These are phyloP conservation scores for Diaporthe vaccinii DNA, from an alignment of 2,329 filamentous ascomycete species.

Conservation along the genomic window DNA sequence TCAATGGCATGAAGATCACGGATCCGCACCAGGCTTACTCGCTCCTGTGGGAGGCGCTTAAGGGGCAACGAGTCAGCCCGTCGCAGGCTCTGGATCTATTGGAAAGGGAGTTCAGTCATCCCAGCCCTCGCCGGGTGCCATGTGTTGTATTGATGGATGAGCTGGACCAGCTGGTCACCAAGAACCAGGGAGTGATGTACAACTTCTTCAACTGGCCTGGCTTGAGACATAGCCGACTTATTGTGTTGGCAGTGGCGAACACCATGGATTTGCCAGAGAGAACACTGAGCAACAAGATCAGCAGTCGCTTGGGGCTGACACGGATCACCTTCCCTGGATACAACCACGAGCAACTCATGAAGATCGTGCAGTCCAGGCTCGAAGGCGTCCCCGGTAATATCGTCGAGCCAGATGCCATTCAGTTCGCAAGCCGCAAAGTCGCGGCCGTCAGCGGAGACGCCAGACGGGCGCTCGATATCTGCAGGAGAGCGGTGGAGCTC, in stretches of 20 bases:
- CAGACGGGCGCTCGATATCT: constrained; percentile 92
- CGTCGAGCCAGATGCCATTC: constrained; percentile 92
- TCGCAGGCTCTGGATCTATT: constrained; percentile 91
- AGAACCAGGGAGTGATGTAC: constrained; percentile 99
- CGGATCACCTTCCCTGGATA: constrained; percentile 98
- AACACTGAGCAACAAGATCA: constrained; percentile 98
- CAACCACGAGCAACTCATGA: constrained; percentile 96
- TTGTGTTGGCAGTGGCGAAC: constrained; percentile 97
- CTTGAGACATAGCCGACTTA: constrained; percentile 88
- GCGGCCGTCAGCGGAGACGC: constrained; percentile 97
- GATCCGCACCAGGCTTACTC: constrained; percentile 98
- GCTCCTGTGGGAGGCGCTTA: constrained; percentile 94
- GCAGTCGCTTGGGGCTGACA: constrained; percentile 87
- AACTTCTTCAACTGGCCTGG: constrained; percentile 99
- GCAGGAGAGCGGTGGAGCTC: constrained; percentile 92
- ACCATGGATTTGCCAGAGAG: constrained; percentile 98
- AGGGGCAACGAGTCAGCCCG: constrained; percentile 91
- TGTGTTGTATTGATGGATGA: constrained; percentile 99
- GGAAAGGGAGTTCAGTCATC: constrained; percentile 92
- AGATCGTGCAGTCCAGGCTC: constrained; percentile 94
- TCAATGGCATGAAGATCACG: constrained; percentile 99
- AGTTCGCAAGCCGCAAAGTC: constrained; percentile 97
- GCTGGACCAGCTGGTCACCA: constrained; percentile 95
- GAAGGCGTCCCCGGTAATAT: constrained; percentile 90
- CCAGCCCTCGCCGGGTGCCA: constrained; percentile 89